Base-by-base conservation (phyloP, 345 rosid genomes). In the Acer saccharum region DNA sequence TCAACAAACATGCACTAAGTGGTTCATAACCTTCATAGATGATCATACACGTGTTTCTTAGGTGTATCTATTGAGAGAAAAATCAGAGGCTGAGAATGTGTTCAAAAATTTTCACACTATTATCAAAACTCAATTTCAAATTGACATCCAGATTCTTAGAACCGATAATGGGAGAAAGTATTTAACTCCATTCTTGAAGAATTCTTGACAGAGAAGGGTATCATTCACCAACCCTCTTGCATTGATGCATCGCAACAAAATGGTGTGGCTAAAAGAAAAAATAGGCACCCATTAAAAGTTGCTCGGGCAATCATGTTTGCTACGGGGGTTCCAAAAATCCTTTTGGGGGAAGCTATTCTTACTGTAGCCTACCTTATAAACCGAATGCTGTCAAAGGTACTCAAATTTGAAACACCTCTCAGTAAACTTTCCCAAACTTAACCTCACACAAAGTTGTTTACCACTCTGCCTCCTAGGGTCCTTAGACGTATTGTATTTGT, bases 1-100 rank as follows among this genome's bases (percentile, higher is more conserved):
- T 10, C 35, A 69, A 41, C 58, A 29, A 10, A 35, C 21, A 0
- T 50, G 75, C 46, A 43, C 46, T 7, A 43, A 43, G 46, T 43
- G 46, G 46, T 43, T 7, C 10, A 43, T 43, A 43, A 61, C 60
- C 1, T 77, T 44, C 18, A 77, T 62, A 4, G 62, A 69, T 43
- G 76, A 71, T 10, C 76, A 77, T 11, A 60, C 70, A 8, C 0
- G 71, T 10, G 6, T 71, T 2, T 43, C 64, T 71, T 77, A 70
- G 76, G 65, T 62, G 20, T 63, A 41, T 44, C 25, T 63, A 3
- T 6, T 71, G 4, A 62, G n/a, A 4, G 39, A 62, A 10, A 77
- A 71, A 71, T 25, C 12, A 13, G n/a, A 25, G 46, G 46, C 46
- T 6, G 10, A 6, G 10, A 43, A 43, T 6, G 46, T 43, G 46